Evolutionary conservation across 164 flowering plant species (phyloP).

Genomic region (Hamamelis virginiana): DNA sequence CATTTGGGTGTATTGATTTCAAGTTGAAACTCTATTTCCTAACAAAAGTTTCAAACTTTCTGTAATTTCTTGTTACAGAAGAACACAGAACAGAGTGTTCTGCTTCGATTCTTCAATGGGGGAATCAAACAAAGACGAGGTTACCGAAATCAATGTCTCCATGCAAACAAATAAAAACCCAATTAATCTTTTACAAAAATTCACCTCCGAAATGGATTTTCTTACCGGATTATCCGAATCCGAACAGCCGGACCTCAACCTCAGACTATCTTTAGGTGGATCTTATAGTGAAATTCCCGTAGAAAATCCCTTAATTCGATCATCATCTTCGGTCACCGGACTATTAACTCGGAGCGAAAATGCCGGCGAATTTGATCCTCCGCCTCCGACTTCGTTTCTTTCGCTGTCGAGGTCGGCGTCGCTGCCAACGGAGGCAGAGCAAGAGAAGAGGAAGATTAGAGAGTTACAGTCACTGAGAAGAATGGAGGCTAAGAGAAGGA

Average conservation of each 20-base stretch:
- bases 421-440: conserved; percentile 5
- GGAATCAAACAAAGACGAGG: too few species aligned
- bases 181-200: too few species aligned
- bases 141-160: too few species aligned
- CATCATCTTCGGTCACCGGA: conserved; percentile 19
- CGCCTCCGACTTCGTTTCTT: background rate
- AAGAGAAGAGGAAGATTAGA: background rate
- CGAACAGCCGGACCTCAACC: conserved; percentile 11
- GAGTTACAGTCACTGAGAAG: conserved; percentile 6
- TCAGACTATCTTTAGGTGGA: conserved; percentile 19
- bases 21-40: too few species aligned
- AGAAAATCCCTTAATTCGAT: conserved; percentile 10
- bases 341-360: background rate
- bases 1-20: too few species aligned
- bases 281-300: background rate
- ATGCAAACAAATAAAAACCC: too few species aligned
- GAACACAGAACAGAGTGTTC: too few species aligned
- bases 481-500: background rate
- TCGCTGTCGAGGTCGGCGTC: conserved; percentile 14
- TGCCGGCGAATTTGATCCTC: background rate
- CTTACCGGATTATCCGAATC: too few species aligned
- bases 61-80: too few species aligned
- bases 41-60: too few species aligned
- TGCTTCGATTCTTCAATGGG: too few species aligned
- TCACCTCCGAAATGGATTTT: too few species aligned